phyloP scores from a whole-genome alignment of 805 yeast species.

The Wickerhamiella occidentalis region DNA sequence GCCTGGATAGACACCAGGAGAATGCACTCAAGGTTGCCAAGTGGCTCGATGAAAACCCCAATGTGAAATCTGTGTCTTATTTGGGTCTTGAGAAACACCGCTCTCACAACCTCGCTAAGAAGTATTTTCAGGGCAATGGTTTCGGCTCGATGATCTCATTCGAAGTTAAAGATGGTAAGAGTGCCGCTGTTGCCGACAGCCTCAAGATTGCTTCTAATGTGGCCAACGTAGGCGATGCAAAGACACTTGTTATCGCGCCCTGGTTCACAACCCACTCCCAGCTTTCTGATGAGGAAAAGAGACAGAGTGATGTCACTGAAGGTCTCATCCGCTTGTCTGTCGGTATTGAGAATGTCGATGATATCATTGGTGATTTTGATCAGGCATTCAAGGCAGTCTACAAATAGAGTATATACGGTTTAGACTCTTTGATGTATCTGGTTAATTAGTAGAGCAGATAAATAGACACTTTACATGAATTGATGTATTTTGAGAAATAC shows the following conservation, averaged over 20 bases:
- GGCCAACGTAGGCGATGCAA: slow-evolving; percentile 95
- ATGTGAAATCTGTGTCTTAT: slow-evolving; percentile 84
- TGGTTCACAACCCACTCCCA: slow-evolving; percentile 94
- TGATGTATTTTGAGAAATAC: too few species aligned
- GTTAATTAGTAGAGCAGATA: too few species aligned
- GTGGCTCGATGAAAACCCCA: slow-evolving; percentile 50
- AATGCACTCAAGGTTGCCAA: slow-evolving; percentile 74
- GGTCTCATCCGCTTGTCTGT: slow-evolving; percentile 81
- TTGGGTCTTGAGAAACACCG: slow-evolving; percentile 76
- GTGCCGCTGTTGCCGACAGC: slow-evolving; percentile 73
- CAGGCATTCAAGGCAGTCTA: slow-evolving; percentile 65
- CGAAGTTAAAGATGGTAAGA: slow-evolving; percentile 65
- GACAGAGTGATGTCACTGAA: slow-evolving; percentile 73
- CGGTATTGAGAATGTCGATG: slow-evolving; percentile 87
- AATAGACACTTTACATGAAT: too few species aligned
- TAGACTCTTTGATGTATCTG: too few species aligned
- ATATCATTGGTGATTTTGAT: slow-evolving; percentile 77
- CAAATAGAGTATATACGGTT: slow-evolving; percentile 2
- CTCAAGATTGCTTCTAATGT: slow-evolving; percentile 80
- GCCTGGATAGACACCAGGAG: slow-evolving; percentile 83
- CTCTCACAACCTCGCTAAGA: slow-evolving; percentile 70
- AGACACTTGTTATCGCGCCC: slow-evolving; percentile 91
- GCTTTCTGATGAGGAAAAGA: slow-evolving; percentile 66
- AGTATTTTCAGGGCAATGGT: slow-evolving; percentile 57
- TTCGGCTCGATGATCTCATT: slow-evolving; percentile 84